Conservation (phyloP, 495 filamentous ascomycete species). For the Talaromyces borbonicus region DNA sequence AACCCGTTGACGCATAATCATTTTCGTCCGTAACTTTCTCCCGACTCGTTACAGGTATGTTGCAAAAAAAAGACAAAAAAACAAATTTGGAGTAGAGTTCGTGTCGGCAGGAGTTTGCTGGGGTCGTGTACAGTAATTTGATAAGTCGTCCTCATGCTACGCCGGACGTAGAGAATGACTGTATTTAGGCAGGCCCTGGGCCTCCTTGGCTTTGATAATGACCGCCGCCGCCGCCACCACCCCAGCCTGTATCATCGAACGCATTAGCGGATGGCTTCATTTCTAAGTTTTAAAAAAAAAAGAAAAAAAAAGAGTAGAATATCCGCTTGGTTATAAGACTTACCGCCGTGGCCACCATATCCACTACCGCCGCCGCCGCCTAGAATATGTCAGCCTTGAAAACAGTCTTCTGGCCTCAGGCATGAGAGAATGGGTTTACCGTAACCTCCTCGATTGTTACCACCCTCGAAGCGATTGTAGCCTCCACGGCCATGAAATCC, state of each 20-base stretch:
- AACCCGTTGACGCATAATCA: too few species aligned
- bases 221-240: slow-evolving; percentile 33
- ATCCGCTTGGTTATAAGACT: not conserved
- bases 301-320: too few species aligned
- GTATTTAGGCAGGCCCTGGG: slow-evolving; percentile 3
- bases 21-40: too few species aligned
- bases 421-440: slow-evolving; percentile 4
- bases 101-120: too few species aligned
- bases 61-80: too few species aligned
- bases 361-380: slow-evolving; percentile 11
- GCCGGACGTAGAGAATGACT: not conserved
- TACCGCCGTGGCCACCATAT: slow-evolving; percentile 24
- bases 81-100: too few species aligned
- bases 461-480: slow-evolving; percentile 26
- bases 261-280: too few species aligned
- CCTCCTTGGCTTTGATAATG: slow-evolving; percentile 1
- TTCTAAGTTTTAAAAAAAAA: too few species aligned
- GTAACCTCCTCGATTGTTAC: slow-evolving; percentile 21
- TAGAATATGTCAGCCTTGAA: slow-evolving; percentile 10
- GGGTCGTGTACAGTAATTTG: too few species aligned
- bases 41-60: too few species aligned
- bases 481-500: slow-evolving; percentile 40
- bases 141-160: not conserved
- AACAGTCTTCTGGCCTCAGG: not conserved
- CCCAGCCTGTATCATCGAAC: slow-evolving; percentile 13